Evolutionary conservation across 2,329 filamentous ascomycete species (phyloP), one percentile per base, ranked within the genome.

Genomic region (Penicillium capsulatum): DNA sequence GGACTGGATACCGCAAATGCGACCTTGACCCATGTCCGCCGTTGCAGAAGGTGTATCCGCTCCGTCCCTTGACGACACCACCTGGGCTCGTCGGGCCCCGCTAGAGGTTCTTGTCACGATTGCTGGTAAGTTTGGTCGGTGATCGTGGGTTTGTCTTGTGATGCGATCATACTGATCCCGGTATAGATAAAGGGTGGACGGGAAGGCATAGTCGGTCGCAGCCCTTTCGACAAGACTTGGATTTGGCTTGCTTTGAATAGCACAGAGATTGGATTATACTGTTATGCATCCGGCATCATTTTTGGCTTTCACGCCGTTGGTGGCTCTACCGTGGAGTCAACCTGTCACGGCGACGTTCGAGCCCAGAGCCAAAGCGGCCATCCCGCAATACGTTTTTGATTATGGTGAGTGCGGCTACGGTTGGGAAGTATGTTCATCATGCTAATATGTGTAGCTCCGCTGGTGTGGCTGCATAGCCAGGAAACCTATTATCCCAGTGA

Each of bases 401-500:
- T 72, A 73, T 53, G 71, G 71, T 72, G 55, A 42, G 53, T 37
- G 32, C 7, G 13, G 2, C 26, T 4, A n/a, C n/a, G 6, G 9
- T 22, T 9, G 9, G n/a, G 4, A 31, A 11, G n/a, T 7, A 20
- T 17, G 5, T 3, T 17, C 2, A 31, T 27, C 4, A 15, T 33
- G 15, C 33, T 44, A 29, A 40, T 4, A 9, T 15, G 7, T 0
- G 13, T 5, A 76, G 74, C 74, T 22, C 74, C 74, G 6, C 45
- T 76, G 3, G 64, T 75, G 22, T 76, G 71, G 64, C 64, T 76
- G 7, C 66, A 75, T 45, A 67, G 66, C 17, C 45, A 64, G 44
- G 74, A 77, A 44, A 48, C 57, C 17, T 76, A 73, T 50, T 67
- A 69, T 33, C 74, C 74, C 4, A 72, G 71, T 29, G 71, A 74